These are phyloP conservation scores for Thelonectria discophora DNA, from an alignment of 2,329 filamentous ascomycete genomes.

Conservation along the genomic window DNA sequence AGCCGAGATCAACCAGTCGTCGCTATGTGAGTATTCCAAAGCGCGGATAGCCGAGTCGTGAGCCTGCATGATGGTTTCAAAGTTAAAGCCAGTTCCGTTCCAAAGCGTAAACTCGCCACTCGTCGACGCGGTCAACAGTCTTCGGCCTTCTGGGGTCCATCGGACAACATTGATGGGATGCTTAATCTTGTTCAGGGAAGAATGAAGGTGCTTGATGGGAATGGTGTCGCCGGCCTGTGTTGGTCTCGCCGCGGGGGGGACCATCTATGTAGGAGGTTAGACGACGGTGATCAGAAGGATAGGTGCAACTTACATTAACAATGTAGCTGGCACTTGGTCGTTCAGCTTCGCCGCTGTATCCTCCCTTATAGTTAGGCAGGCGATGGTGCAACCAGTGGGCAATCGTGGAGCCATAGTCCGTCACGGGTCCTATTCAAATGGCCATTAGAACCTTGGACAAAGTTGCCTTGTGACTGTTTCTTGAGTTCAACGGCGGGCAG, in stretches of 20 bases:
- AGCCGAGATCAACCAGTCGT: constrained; percentile 96
- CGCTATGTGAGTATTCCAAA: constrained; percentile 88
- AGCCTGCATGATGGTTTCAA: constrained; percentile 98
- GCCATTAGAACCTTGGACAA: constrained; percentile 32
- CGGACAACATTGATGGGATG: constrained; percentile 96
- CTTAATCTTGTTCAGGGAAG: constrained; percentile 98
- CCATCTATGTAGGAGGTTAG: constrained; percentile 67
- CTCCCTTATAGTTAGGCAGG: constrained; percentile 72
- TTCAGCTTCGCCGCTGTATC: constrained; percentile 78
- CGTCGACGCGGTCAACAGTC: constrained; percentile 90
- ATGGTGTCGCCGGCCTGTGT: constrained; percentile 84
- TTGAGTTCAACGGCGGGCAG: constrained; percentile 14
- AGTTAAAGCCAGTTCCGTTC: constrained; percentile 99
- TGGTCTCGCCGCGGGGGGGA: constrained; percentile 81
- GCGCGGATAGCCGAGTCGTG: constrained; percentile 89
- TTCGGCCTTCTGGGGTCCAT: constrained; percentile 95
- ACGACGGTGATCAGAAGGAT: constrained; percentile 26
- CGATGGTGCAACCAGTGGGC: constrained; percentile 91
- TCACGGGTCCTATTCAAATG: constrained; percentile 75
- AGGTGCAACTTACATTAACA: constrained; percentile 72
- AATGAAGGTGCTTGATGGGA: constrained; percentile 94
- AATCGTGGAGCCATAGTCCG: constrained; percentile 90
- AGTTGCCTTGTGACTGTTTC: constrained; percentile 15
- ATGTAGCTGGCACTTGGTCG: constrained; percentile 89
- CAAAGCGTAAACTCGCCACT: constrained; percentile 98